Evolutionary conservation across 176 grass and related monocot species (phyloP).

Genomic region (Raddia guianensis): DNA sequence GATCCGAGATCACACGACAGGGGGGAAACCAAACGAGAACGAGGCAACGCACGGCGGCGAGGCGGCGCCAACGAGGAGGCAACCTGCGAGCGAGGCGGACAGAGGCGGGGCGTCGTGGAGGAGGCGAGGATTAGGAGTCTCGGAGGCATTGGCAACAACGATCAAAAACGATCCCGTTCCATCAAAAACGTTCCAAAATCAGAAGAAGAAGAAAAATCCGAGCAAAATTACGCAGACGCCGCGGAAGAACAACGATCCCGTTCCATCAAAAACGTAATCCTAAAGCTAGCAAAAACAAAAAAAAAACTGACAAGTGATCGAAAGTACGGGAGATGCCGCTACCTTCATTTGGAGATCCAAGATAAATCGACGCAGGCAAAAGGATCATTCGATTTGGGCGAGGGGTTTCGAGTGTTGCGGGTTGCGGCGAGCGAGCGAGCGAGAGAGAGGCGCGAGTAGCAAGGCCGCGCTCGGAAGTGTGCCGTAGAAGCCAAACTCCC

Average conservation of each 20-base stretch:
- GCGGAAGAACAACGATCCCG: slow-evolving; percentile 2
- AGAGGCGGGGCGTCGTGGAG: too few relatives aligned
- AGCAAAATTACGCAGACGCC: neutral
- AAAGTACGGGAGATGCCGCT: neutral
- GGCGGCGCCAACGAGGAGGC: too few relatives aligned
- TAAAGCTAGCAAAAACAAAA: neutral
- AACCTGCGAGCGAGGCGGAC: too few relatives aligned
- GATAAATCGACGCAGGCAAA: slow-evolving; percentile 25
- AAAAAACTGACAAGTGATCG: neutral
- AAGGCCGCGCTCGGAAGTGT: slow-evolving; percentile 33
- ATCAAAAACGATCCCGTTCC: too few relatives aligned
- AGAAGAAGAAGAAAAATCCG: neutral
- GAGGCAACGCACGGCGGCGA: too few relatives aligned
- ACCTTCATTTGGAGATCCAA: slow-evolving; percentile 4
- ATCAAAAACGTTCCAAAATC: neutral
- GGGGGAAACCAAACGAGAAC: too few relatives aligned
- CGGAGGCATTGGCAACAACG: too few relatives aligned
- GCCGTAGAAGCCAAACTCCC: slow-evolving; percentile 34
- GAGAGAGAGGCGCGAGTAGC: neutral
- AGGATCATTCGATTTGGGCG: neutral
- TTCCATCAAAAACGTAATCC: neutral
- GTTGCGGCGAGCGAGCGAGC: neutral
- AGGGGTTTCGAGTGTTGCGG: neutral
- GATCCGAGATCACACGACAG: too few relatives aligned
- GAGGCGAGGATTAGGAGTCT: too few relatives aligned